These are phyloP conservation scores for Psilocybe cyanescens DNA, from an alignment of 768 basidiomycete species.

Conservation along the genomic window DNA sequence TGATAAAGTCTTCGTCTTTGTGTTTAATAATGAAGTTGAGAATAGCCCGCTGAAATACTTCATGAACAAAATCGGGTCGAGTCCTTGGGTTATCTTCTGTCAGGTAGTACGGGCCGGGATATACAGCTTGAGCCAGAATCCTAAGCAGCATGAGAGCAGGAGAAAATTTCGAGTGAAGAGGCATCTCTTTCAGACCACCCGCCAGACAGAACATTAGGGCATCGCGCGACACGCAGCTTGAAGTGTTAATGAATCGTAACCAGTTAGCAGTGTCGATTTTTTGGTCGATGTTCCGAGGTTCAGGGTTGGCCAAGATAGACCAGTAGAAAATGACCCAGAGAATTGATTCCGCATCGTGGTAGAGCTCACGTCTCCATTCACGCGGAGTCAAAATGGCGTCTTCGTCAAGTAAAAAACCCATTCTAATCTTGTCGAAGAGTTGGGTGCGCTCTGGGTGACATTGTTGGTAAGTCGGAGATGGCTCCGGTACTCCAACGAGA, in stretches of 20 bases:
- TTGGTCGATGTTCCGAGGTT: neutral
- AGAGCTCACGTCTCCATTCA: slow-evolving; percentile 2
- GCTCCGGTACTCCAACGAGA: neutral
- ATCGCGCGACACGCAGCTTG: no score
- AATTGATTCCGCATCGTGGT: slow-evolving; percentile 3
- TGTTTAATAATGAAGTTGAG: no score
- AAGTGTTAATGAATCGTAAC: neutral
- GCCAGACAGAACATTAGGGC: no score
- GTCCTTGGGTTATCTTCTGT: neutral
- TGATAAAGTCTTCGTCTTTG: no score
- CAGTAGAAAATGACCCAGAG: neutral
- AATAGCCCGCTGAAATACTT: no score
- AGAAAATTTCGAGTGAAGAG: no score
- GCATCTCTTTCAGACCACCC: no score
- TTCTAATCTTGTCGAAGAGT: neutral
- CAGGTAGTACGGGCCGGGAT: neutral
- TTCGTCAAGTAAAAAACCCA: no score
- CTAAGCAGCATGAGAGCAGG: no score
- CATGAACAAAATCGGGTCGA: no score
- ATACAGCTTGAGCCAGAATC: neutral
- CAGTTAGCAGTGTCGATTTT: neutral
- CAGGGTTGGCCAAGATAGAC: neutral
- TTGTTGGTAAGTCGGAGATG: neutral
- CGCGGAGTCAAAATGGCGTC: neutral
- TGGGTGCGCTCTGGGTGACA: neutral